Evolutionary conservation across 2,329 filamentous ascomycete species (phyloP).

Genomic region (Alternaria sp.): DNA sequence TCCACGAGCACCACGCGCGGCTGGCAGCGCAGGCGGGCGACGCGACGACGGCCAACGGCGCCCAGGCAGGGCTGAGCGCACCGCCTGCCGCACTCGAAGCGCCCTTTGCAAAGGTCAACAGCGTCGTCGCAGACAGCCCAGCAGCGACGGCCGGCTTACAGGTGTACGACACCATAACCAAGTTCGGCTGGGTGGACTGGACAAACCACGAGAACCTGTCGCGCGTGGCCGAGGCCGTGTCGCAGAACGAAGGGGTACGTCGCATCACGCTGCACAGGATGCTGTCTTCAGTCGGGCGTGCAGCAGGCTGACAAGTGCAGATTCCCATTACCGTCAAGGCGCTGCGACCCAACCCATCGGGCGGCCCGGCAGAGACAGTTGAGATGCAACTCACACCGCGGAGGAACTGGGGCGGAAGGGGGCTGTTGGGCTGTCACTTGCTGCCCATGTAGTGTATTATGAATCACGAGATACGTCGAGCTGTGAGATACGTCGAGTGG

Average conservation of each 20-base stretch:
- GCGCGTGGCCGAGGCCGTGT: conserved; percentile 88
- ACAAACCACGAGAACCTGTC: conserved; percentile 84
- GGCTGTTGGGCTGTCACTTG: conserved; percentile 88
- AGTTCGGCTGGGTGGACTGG: conserved; percentile 83
- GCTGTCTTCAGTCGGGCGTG: not conserved
- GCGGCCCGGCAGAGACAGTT: conserved; percentile 58
- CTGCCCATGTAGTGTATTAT: conserved; percentile 67
- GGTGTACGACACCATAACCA: conserved; percentile 79
- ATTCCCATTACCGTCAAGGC: conserved; percentile 72
- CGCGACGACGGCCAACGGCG: conserved; percentile 35
- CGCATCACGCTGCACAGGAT: not conserved
- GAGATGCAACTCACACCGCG: conserved; percentile 76
- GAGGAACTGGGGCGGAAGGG: conserved; percentile 87
- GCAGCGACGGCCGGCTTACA: conserved; percentile 82
- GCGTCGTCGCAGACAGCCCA: conserved; percentile 77
- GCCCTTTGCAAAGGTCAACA: conserved; percentile 90
- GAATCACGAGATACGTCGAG: not conserved
- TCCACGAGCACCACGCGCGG: conserved; percentile 90
- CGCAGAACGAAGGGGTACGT: conserved; percentile 87
- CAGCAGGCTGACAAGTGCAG: conserved; percentile 55
- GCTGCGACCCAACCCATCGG: conserved; percentile 55
- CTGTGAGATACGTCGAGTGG: not conserved
- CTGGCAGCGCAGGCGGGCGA: conserved; percentile 57
- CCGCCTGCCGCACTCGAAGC: conserved; percentile 55
- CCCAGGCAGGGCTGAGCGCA: conserved; percentile 31